A percentile compares a stretch with the other conserved stretches of the same genome.
These are phyloP conservation scores for Chamaecrista fasciculata DNA, from an alignment of 306 rosid species.

Conservation along the genomic window DNA sequence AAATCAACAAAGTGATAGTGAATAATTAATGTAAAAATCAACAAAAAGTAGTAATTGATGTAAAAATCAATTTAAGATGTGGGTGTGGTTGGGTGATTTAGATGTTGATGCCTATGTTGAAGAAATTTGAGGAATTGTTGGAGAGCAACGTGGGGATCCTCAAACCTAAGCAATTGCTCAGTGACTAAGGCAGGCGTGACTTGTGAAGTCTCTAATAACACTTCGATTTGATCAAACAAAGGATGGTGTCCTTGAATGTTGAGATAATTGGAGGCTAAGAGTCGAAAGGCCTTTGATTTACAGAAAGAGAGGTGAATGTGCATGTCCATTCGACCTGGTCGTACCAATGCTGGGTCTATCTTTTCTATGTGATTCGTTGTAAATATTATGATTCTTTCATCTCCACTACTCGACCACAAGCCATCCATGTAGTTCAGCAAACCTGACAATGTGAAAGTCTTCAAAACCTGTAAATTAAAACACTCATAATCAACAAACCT, in stretches of 20 bases:
- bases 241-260: slow-evolving; percentile 27
- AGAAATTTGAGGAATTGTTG: slow-evolving; percentile 35
- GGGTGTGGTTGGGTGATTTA: too few species aligned
- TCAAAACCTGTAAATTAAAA: neutral
- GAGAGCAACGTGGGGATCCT: slow-evolving; percentile 37
- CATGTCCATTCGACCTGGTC: slow-evolving; percentile 65
- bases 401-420: slow-evolving; percentile 63
- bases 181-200: slow-evolving; percentile 56
- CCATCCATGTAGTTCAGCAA: slow-evolving; percentile 57
- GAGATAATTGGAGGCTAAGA: slow-evolving; percentile 46
- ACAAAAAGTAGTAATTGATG: too few species aligned
- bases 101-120: too few species aligned
- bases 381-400: slow-evolving; percentile 56
- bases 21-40: too few species aligned
- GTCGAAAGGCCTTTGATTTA: slow-evolving; percentile 36
- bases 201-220: slow-evolving; percentile 31
- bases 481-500: too few species aligned
- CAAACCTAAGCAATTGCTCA: slow-evolving; percentile 52
- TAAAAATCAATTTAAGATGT: too few species aligned
- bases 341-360: slow-evolving; percentile 52
- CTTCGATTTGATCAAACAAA: slow-evolving; percentile 31
- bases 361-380: slow-evolving; percentile 58
- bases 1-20: too few species aligned
- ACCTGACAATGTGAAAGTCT: slow-evolving; percentile 40
- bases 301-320: slow-evolving; percentile 60